A percentile compares a stretch with the other conserved stretches of the same genome.
These are phyloP conservation scores for Auricularia auricula-judae DNA, from an alignment of 768 basidiomycete genomes.

Conservation along the genomic window DNA sequence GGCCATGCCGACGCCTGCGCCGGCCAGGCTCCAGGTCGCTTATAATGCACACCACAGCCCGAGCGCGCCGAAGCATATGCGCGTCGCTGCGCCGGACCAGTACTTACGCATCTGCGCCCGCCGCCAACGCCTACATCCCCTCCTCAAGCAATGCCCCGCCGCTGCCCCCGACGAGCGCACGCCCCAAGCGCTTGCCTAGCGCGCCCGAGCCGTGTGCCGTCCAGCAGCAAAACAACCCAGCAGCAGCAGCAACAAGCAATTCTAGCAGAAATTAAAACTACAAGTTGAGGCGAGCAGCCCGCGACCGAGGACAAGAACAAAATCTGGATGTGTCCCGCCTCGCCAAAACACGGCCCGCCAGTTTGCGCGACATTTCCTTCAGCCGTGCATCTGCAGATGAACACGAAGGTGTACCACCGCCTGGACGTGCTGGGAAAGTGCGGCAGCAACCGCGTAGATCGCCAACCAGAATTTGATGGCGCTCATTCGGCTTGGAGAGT, in stretches of 20 bases:
- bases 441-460: conserved; percentile 85
- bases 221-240: too few relatives aligned
- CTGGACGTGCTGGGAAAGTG: conserved; percentile 88
- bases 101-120: neutral
- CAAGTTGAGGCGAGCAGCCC: too few relatives aligned
- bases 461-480: conserved; percentile 69
- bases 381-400: conserved; percentile 37
- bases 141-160: neutral
- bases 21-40: neutral
- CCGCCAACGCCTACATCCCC: neutral
- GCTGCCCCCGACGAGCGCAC: conserved; percentile 10
- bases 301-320: too few relatives aligned
- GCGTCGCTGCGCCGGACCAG: neutral
- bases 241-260: too few relatives aligned
- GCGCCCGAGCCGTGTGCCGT: conserved; percentile 38
- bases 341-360: neutral
- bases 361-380: neutral
- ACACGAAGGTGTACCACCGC: conserved; percentile 73
- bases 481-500: conserved; percentile 83
- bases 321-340: neutral
- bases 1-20: neutral
- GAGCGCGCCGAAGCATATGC: neutral
- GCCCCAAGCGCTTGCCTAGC: conserved; percentile 60
- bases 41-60: neutral
- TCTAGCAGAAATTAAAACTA: too few relatives aligned